phyloP scores from a whole-genome alignment of 2,329 filamentous ascomycete species.

The Exophiala mesophila region DNA sequence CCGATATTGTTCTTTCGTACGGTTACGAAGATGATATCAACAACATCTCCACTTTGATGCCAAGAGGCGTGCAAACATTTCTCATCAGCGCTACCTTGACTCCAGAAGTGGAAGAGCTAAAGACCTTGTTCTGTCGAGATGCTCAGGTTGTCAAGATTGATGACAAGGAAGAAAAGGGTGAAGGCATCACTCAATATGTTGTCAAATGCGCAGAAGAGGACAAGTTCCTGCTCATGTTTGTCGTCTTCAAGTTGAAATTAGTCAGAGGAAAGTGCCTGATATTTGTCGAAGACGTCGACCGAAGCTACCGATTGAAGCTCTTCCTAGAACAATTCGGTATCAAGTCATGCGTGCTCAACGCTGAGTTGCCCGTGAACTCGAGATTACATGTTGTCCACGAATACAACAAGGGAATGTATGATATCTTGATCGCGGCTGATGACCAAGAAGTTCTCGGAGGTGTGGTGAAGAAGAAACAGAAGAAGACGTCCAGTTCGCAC shows the following conservation, averaged over 20 bases:
- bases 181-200: constrained; percentile 78
- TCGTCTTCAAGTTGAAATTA: constrained; percentile 90
- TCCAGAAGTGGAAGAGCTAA: constrained; percentile 78
- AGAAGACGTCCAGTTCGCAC: constrained; percentile 20
- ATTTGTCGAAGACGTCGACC: constrained; percentile 80
- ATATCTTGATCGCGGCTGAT: constrained; percentile 95
- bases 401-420: constrained; percentile 95
- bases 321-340: constrained; percentile 97
- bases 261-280: constrained; percentile 88
- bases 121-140: constrained; percentile 76
- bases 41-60: constrained; percentile 69
- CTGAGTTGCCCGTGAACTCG: constrained; percentile 87
- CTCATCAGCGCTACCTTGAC: constrained; percentile 92
- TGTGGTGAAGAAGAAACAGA: constrained; percentile 27
- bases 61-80: constrained; percentile 81
- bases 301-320: constrained; percentile 86
- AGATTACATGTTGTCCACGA: constrained; percentile 92
- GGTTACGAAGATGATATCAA: constrained; percentile 89
- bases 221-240: constrained; percentile 87
- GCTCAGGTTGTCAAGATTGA: constrained; percentile 77
- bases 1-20: constrained; percentile 87
- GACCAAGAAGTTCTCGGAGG: constrained; percentile 76
- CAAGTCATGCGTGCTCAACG: constrained; percentile 87
- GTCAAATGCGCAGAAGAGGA: constrained; percentile 93
- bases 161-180: constrained; percentile 70